Percentiles rank a stretch among this genome's conserved stretches.
Evolutionary conservation across 2,329 filamentous ascomycete genomes (phyloP).

Genomic region (Aureobasidium lini): DNA sequence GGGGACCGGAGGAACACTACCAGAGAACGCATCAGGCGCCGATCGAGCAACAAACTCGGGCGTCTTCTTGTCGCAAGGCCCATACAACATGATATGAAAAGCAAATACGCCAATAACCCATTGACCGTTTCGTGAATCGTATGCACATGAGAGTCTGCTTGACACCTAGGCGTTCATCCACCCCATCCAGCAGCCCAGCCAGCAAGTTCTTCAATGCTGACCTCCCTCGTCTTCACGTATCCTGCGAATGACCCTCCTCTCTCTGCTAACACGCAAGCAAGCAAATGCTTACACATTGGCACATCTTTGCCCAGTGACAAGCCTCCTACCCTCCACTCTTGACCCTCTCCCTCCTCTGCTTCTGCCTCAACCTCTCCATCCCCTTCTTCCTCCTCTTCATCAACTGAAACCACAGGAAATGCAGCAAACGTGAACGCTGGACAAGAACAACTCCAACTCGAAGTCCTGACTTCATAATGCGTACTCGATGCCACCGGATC

Average conservation of each 20-base stretch:
- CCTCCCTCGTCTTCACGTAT: conserved; percentile 48
- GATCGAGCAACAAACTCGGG: not conserved
- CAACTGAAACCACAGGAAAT: conserved; percentile 40
- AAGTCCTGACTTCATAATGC: conserved; percentile 68
- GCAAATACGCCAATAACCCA: not conserved
- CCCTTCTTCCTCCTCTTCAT: not conserved
- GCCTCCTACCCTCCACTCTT: conserved; percentile 44
- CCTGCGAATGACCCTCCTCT: conserved; percentile 54
- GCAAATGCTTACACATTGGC: conserved; percentile 76
- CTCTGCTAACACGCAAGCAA: conserved; percentile 72
- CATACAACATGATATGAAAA: conserved; percentile 11
- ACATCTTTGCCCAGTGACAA: conserved; percentile 35
- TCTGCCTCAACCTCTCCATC: not conserved
- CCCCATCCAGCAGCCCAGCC: conserved; percentile 53
- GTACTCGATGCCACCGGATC: conserved; percentile 14
- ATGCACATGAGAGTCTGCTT: not conserved
- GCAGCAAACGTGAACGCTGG: conserved; percentile 71
- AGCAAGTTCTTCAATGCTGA: conserved; percentile 61
- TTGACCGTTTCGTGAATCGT: not conserved
- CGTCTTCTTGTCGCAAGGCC: not conserved
- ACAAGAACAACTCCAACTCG: conserved; percentile 84
- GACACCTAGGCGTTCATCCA: conserved; percentile 19
- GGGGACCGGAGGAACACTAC: not conserved
- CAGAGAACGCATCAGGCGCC: not conserved
- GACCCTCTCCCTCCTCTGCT: not conserved